Conservation (phyloP, 2,329 filamentous ascomycete genomes). For the Ustulina deusta region DNA sequence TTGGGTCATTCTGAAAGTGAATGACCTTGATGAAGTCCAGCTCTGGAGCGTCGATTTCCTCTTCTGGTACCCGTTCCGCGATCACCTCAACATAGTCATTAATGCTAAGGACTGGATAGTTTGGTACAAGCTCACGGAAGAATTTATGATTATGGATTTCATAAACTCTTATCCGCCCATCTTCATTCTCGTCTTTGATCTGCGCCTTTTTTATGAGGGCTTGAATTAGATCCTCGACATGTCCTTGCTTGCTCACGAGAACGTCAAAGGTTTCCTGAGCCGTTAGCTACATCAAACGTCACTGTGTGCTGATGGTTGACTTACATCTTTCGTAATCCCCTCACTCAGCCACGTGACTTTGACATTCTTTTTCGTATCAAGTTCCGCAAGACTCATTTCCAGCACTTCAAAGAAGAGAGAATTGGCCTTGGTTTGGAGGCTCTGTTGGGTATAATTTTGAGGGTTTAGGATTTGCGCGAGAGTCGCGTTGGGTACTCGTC, state of each 20-base stretch:
- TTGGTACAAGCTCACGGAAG: slow-evolving; percentile 78
- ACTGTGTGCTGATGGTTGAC: slow-evolving; percentile 43
- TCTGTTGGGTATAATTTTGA: slow-evolving; percentile 77
- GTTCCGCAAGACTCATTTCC: slow-evolving; percentile 92
- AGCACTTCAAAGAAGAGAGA: slow-evolving; percentile 91
- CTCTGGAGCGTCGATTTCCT: slow-evolving; percentile 71
- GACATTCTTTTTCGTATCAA: slow-evolving; percentile 90
- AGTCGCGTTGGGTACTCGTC: slow-evolving; percentile 77
- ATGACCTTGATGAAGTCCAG: slow-evolving; percentile 79
- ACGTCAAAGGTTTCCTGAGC: slow-evolving; percentile 80
- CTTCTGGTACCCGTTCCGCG: slow-evolving; percentile 82
- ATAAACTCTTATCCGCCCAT: slow-evolving; percentile 80
- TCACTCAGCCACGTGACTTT: slow-evolving; percentile 89
- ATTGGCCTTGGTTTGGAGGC: slow-evolving; percentile 77
- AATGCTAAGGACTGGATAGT: slow-evolving; percentile 81
- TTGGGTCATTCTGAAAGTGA: slow-evolving; percentile 92
- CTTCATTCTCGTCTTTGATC: slow-evolving; percentile 77
- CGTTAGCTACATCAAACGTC: slow-evolving; percentile 40
- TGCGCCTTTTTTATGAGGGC: slow-evolving; percentile 84
- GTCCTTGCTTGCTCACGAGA: slow-evolving; percentile 88
- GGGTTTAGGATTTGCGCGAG: slow-evolving; percentile 83
- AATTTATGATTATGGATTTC: slow-evolving; percentile 87
- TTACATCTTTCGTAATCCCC: slow-evolving; percentile 89
- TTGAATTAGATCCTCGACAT: slow-evolving; percentile 80
- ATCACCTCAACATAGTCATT: slow-evolving; percentile 88